Evolutionary conservation across 2,329 filamentous ascomycete genomes (phyloP), one percentile per base, ranked within the genome.

Genomic region (Salinomyces thailandicus): DNA sequence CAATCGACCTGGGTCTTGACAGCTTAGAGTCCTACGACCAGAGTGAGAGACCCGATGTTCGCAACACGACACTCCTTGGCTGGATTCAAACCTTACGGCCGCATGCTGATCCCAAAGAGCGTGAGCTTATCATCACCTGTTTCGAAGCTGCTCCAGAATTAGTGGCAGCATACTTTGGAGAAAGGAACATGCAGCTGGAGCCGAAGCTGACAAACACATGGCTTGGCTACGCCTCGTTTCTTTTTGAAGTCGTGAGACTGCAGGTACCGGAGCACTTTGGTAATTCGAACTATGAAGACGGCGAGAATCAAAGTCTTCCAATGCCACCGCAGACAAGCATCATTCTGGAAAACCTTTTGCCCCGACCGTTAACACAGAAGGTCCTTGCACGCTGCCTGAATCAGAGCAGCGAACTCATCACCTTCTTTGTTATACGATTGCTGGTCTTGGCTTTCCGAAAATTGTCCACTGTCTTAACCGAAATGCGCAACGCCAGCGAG

Each of bases 191-290:
- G 51, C 76, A 79, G 0, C 85, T 93, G 44, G 87, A 96, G 28
- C 87, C 91, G 0, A 96, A 94, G 54, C 70, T 93, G 4, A 91
- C 86, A 3, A 79, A 86, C 30, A 91, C 86, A 0, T 98, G 91
- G 91, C 83, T 96, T 48, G 87, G 89, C 28, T 94, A 93, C 55
- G 85, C 86, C 0, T 78, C 86, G 0, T 85, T 96, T 44, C 63
- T 98, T 4, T 93, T 93, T 59, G 82, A 81, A 42, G 76, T 79
- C 1, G 77, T 95, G 31, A 73, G 80, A 39, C 66, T 93, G 22
- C 76, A 79, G 1, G 67, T 94, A 2, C 87, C 87, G 2, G 55
- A 65, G 17, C 73, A 73, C 42, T 85, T 89, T 53, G 85, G 85
- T 9, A 75, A 78, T 48, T 68, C 68, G 27, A 69, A 73, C 9